phyloP scores from a whole-genome alignment of 192 early-diverging fungal species.

The Chytriomyces sp. region DNA sequence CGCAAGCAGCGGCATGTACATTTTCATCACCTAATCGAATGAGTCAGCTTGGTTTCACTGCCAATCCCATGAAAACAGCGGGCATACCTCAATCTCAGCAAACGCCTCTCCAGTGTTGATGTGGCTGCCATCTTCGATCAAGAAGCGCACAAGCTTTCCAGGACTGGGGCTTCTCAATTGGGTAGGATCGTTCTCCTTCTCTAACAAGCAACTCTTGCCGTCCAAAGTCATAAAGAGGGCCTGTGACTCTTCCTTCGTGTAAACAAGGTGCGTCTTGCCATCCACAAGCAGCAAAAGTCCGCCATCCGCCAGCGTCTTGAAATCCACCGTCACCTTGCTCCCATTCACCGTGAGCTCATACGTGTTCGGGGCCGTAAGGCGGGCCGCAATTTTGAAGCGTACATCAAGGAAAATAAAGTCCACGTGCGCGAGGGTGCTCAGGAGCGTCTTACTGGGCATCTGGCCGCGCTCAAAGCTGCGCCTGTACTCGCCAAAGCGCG shows the following conservation, averaged over 20 bases:
- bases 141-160: slow-evolving; percentile 92
- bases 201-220: slow-evolving; percentile 87
- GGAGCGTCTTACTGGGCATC: slow-evolving; percentile 73
- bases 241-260: slow-evolving; percentile 85
- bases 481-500: slow-evolving; percentile 74
- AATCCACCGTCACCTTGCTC: slow-evolving; percentile 78
- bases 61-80: not conserved
- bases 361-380: slow-evolving; percentile 77
- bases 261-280: slow-evolving; percentile 91
- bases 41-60: not conserved
- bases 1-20: slow-evolving; percentile 98
- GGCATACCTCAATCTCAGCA: slow-evolving; percentile 91
- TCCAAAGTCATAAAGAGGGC: slow-evolving; percentile 87
- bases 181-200: slow-evolving; percentile 97
- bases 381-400: slow-evolving; percentile 87
- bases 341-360: slow-evolving; percentile 83
- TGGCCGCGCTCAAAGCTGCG: slow-evolving; percentile 90
- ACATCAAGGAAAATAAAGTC: slow-evolving; percentile 93
- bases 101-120: slow-evolving; percentile 86
- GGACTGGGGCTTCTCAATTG: slow-evolving; percentile 94
- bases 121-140: slow-evolving; percentile 93
- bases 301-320: slow-evolving; percentile 86
- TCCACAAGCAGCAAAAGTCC: slow-evolving; percentile 88
- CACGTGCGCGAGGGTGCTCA: slow-evolving; percentile 73
- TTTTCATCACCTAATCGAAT: slow-evolving; percentile 86